Conservation (phyloP, 495 filamentous ascomycete species). For the Tetracladium marchalianum region DNA sequence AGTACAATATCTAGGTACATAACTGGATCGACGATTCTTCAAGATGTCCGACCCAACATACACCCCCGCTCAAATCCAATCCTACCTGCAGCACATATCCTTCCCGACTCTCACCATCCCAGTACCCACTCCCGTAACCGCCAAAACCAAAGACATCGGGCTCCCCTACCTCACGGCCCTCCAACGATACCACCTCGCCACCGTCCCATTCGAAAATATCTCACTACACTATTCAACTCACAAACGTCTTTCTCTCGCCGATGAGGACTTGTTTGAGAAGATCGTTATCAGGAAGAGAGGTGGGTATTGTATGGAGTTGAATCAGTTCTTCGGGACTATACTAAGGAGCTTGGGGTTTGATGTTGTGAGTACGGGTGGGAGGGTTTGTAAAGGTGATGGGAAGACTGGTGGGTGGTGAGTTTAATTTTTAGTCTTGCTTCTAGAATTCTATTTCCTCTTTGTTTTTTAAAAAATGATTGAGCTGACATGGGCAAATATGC, state of each 20-base stretch:
- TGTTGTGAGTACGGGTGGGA: slow-evolving; percentile 33
- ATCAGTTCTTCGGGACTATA: slow-evolving; percentile 52
- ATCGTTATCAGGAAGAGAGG: slow-evolving; percentile 50
- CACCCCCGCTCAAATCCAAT: neutral
- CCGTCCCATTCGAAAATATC: slow-evolving; percentile 64
- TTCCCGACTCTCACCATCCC: neutral
- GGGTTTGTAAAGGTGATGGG: slow-evolving; percentile 17
- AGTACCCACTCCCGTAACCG: neutral
- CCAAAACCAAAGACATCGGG: slow-evolving; percentile 3
- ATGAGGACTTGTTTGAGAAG: slow-evolving; percentile 49
- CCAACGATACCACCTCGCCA: slow-evolving; percentile 39
- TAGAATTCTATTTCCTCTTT: neutral
- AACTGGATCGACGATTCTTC: too few relatives aligned
- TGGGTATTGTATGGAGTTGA: slow-evolving; percentile 71
- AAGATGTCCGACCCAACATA: neutral
- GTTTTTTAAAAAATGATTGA: neutral
- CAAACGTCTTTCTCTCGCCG: slow-evolving; percentile 41
- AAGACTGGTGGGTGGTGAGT: neutral
- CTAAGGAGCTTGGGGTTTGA: slow-evolving; percentile 52
- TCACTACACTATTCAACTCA: slow-evolving; percentile 34
- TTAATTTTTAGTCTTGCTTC: neutral
- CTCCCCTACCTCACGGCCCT: slow-evolving; percentile 27
- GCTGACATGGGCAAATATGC: neutral
- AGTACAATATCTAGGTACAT: too few relatives aligned
- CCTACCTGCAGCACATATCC: slow-evolving; percentile 4